These are phyloP conservation scores for Urochloa ruziziensis DNA, from an alignment of 176 grass and related monocot species.

Conservation along the genomic window DNA sequence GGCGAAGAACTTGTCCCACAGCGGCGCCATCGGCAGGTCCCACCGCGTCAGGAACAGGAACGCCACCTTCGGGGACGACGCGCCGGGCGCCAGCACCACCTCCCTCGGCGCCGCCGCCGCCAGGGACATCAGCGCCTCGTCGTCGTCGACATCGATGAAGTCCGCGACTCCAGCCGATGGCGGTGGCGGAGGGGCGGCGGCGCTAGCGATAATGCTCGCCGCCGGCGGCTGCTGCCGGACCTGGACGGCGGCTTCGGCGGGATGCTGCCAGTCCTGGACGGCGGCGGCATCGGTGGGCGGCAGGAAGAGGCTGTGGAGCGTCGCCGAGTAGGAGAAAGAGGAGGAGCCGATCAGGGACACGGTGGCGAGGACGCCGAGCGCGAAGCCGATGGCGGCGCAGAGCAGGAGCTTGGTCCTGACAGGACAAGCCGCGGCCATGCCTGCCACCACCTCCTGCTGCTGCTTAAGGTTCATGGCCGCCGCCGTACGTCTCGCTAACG, in stretches of 20 bases:
- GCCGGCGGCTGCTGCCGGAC: too few species aligned
- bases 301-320: conserved; percentile 11
- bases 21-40: conserved; percentile 67
- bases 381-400: conserved; percentile 51
- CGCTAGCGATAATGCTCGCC: not conserved
- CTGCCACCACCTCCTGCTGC: not conserved
- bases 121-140: conserved; percentile 50
- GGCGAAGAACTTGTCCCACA: conserved; percentile 85
- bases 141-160: not conserved
- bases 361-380: conserved; percentile 45
- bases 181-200: not conserved
- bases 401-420: conserved; percentile 36
- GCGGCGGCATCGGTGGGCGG: not conserved
- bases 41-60: conserved; percentile 77
- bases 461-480: conserved; percentile 29
- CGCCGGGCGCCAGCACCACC: too few species aligned
- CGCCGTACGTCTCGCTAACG: too few species aligned
- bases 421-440: not conserved
- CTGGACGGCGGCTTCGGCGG: too few species aligned
- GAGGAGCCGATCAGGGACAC: not conserved
- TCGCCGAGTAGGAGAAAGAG: not conserved
- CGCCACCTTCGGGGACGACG: conserved; percentile 60
- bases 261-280: not conserved
- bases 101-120: too few species aligned
- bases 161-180: accelerated